A percentile compares a stretch with the other conserved stretches of the same genome.
Conservation (phyloP, 2,329 filamentous ascomycete species). For the Trichoderma gracile region DNA sequence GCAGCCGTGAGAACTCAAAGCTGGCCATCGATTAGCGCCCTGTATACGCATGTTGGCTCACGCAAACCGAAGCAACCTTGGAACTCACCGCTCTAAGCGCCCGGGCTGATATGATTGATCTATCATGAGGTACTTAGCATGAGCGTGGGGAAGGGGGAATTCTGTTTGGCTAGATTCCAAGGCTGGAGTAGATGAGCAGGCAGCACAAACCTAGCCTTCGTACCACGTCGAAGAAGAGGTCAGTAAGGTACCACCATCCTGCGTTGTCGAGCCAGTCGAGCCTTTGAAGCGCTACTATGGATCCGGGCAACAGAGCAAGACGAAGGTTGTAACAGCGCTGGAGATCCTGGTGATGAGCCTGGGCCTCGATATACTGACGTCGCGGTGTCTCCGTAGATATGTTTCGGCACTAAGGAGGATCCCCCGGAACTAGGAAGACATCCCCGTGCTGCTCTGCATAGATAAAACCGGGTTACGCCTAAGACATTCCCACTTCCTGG, state of each 20-base stretch:
- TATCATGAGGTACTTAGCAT: not conserved
- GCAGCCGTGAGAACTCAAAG: not conserved
- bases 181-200: not conserved
- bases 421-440: not conserved
- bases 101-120: not conserved
- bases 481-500: not conserved
- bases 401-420: not conserved
- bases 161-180: not conserved
- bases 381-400: not conserved
- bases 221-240: not conserved
- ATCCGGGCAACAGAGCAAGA: not conserved
- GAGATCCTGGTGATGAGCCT: not conserved
- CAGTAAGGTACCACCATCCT: too few relatives aligned
- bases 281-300: not conserved
- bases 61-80: not conserved
- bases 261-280: not conserved
- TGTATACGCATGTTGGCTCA: not conserved
- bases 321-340: not conserved
- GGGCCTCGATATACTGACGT: not conserved
- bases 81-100: not conserved
- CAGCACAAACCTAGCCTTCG: too few relatives aligned
- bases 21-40: not conserved
- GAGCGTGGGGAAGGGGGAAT: not conserved
- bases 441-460: not conserved
- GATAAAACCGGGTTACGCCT: not conserved